Evolutionary conservation across 768 basidiomycete species (phyloP).

Genomic region (Rhodotorula kratochvilovae): DNA sequence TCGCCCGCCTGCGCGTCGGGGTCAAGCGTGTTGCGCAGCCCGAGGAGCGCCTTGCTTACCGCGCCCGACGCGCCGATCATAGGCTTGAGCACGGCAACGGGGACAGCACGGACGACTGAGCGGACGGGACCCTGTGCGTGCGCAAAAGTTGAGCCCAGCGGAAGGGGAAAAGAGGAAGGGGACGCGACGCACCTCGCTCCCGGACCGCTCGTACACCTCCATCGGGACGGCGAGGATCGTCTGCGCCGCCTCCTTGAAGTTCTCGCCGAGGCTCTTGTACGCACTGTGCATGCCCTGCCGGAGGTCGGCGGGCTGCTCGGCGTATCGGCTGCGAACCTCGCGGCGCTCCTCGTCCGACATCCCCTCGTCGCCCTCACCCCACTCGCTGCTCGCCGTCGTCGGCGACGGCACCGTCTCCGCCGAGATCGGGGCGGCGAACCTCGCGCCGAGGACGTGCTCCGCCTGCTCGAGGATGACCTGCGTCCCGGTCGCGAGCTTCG

Average conservation of each 20-base stretch:
- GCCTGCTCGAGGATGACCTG: conserved; percentile 96
- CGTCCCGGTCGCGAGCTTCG: conserved; percentile 88
- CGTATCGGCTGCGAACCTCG: conserved; percentile 64
- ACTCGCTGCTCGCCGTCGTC: neutral
- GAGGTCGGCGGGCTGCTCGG: conserved; percentile 78
- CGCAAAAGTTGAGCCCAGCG: conserved; percentile 1
- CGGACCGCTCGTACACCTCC: conserved; percentile 95
- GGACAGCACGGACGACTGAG: conserved; percentile 92
- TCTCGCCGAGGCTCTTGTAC: conserved; percentile 79
- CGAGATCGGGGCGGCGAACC: neutral
- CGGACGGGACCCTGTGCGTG: conserved; percentile 74
- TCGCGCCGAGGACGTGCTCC: conserved; percentile 64
- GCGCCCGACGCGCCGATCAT: conserved; percentile 99
- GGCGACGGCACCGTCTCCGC: conserved; percentile 2
- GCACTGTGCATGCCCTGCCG: conserved; percentile 84
- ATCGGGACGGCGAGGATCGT: conserved; percentile 97
- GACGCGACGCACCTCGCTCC: conserved; percentile 65
- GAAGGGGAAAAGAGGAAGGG: conserved; percentile 8
- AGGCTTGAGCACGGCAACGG: conserved; percentile 92
- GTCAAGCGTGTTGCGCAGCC: conserved; percentile 87
- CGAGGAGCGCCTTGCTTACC: conserved; percentile 88
- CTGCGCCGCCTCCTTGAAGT: conserved; percentile 89
- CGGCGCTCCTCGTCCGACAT: conserved; percentile 17
- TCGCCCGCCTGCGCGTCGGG: conserved; percentile 68
- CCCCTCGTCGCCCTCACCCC: neutral